Base-by-base conservation (phyloP, 164 flowering plant genomes). In the Vitis labrusca region DNA sequence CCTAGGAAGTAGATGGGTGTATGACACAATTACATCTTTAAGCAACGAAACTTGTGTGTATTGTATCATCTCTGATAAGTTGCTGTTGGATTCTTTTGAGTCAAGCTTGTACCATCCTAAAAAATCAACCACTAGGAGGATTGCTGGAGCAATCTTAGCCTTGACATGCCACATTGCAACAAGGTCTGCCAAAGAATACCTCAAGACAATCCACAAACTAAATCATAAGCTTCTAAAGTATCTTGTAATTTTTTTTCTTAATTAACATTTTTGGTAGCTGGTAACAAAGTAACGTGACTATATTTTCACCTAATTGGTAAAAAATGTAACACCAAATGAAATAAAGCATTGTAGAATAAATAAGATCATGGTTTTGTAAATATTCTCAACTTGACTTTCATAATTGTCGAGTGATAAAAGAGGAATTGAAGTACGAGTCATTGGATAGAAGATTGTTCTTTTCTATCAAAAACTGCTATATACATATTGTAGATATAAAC, bases 161-260 rank as follows among this genome's bases (percentile, higher is more conserved):
- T 80, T 85, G 13, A 95, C 89, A 81, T 91, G 99, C 97, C 96
- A 95, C 99, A 95, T 91, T 64, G 99, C 96, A 76, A 93, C 97
- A 67, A 97, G 99, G 94, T 93, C 99, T 94, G 99, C 83, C 93
- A 92, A 91, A 91, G 85, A 94, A 88, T 78, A 91, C 95, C 81
- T 89, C 92, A 92, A 88, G 78, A 84, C 87, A 87, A 89, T 81
- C 74, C 85, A 91, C 68, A 87, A 74, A 82, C 85, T 87, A 68
- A 70, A 82, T 71, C 73, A 89, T 85, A 89, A 87, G 87, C 74
- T 76, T 73, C 84, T 75, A 82, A 70, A 77, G 64, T 69, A 76
- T 61, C 60, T 50, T 47, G 6, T 30, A 57, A 47, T 49, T 14
- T 15, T 1, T 9, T 52, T 47, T 11, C 52, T 8, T 52, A 15